A percentile compares a stretch with the other conserved stretches of the same genome.
phyloP scores from a whole-genome alignment of 164 flowering plant genomes.

The Liriodendron chinense region DNA sequence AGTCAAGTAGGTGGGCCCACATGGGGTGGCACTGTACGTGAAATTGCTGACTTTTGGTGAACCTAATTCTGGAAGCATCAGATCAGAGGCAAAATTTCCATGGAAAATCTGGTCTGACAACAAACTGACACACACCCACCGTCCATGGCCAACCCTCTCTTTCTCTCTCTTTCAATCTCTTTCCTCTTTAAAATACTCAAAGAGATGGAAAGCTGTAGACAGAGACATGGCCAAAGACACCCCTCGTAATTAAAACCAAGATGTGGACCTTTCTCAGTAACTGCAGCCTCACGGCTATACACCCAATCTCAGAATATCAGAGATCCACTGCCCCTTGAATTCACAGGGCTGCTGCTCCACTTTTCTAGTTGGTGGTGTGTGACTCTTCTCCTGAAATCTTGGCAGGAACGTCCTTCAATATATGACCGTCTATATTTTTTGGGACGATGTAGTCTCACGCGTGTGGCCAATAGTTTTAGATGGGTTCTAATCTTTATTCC shows the following conservation, averaged over 20 bases:
- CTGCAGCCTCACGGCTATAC: no score
- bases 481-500: no score
- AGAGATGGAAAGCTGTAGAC: background rate
- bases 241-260: background rate
- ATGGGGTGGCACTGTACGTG: background rate
- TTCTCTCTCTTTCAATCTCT: background rate
- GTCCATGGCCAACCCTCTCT: background rate
- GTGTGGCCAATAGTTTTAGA: no score
- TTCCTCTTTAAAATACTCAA: background rate
- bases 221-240: background rate
- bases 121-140: background rate
- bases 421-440: no score
- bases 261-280: no score
- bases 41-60: conserved; percentile 4
- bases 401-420: no score
- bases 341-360: no score
- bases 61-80: conserved; percentile 1
- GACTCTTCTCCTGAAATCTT: no score
- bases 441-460: no score
- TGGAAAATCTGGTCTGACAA: conserved; percentile 4
- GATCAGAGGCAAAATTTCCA: background rate
- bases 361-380: no score
- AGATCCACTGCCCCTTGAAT: no score
- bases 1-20: background rate
- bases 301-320: no score